Evolutionary conservation across 192 early-diverging fungal species (phyloP).

Genomic region (Umbelopsis sp.): DNA sequence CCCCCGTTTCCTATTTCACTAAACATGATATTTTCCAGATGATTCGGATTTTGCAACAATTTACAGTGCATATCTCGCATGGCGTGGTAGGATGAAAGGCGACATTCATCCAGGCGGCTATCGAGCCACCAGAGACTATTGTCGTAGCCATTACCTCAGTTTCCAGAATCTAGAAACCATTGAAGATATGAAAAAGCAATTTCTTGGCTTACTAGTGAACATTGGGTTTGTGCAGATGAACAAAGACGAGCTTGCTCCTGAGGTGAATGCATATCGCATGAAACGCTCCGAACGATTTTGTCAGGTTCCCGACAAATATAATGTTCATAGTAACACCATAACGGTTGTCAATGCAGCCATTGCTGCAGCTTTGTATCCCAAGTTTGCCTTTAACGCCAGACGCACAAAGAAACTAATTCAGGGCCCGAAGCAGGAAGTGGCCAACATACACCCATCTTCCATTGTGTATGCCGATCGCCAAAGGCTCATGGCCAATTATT

Average conservation of each 20-base stretch:
- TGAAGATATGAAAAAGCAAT: slow-evolving; percentile 63
- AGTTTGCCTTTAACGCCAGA: slow-evolving; percentile 53
- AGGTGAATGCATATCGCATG: slow-evolving; percentile 21
- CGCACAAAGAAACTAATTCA: slow-evolving; percentile 43
- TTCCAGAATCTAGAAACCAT: slow-evolving; percentile 54
- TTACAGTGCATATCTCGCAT: slow-evolving; percentile 54
- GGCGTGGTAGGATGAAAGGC: slow-evolving; percentile 34
- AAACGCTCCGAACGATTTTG: slow-evolving; percentile 34
- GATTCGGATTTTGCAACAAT: slow-evolving; percentile 56
- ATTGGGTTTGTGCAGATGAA: slow-evolving; percentile 52
- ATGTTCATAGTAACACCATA: slow-evolving; percentile 39
- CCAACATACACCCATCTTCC: slow-evolving; percentile 85
- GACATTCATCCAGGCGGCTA: slow-evolving; percentile 5
- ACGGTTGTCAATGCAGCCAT: slow-evolving; percentile 74
- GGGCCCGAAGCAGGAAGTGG: slow-evolving; percentile 43
- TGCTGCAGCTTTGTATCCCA: slow-evolving; percentile 85
- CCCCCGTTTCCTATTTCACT: no score
- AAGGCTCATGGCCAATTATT: slow-evolving; percentile 15
- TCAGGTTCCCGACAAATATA: slow-evolving; percentile 42
- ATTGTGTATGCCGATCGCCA: slow-evolving; percentile 54
- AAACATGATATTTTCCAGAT: slow-evolving; percentile 3
- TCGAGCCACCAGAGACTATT: slow-evolving; percentile 37
- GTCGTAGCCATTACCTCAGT: slow-evolving; percentile 52
- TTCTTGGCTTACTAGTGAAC: slow-evolving; percentile 48
- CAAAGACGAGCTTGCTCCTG: slow-evolving; percentile 25